Base-by-base conservation (phyloP, 345 rosid genomes). In the Lepidium sativum region DNA sequence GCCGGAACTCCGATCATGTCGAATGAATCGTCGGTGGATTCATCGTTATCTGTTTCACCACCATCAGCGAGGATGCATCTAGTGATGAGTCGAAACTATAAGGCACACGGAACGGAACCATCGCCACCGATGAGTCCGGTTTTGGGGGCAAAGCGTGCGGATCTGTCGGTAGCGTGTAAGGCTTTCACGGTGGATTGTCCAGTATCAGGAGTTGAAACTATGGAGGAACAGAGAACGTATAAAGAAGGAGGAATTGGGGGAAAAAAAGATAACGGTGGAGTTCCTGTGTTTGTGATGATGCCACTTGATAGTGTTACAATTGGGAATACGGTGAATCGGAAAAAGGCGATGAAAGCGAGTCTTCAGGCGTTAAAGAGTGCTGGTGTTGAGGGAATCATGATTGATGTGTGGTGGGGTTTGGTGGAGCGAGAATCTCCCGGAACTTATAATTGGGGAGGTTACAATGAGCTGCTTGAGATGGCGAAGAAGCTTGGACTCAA, bases 341-440 rank as follows among this genome's bases (percentile, higher is more conserved):
- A 77, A 76, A 94, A 94, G 71, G 99, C 97, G 63, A 86, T 90
- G 99, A 87, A 81, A 75, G 99, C 84, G 52, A 94, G 99, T 68
- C 69, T 94, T 34, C 88, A 83, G 73, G 99, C 99, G 76, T 64
- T 94, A 86, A 90, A 86, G 77, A 86, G 95, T 72, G 97, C 97
- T 12, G 97, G 99, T 18, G 99, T 88, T 53, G 95, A 90, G 53
- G 99, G 99, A 41, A 71, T 94, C 6, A 94, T 94, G 99, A 81
- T 94, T 54, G 99, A 94, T 63, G 99, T 94, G 34, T 94, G 99
- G 99, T 94, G 99, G 99, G 99, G 99, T 15, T 78, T 94, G 75
- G 99, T 94, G 67, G 99, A 94, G 86, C 83, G 82, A 41, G 97
- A 89, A 1, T 54, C 81, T 35, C 89, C 97, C 0, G 97, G 97